A percentile compares a stretch with the other conserved stretches of the same genome.
Conservation (phyloP, 164 flowering plant genomes). For the Houttuynia cordata region DNA sequence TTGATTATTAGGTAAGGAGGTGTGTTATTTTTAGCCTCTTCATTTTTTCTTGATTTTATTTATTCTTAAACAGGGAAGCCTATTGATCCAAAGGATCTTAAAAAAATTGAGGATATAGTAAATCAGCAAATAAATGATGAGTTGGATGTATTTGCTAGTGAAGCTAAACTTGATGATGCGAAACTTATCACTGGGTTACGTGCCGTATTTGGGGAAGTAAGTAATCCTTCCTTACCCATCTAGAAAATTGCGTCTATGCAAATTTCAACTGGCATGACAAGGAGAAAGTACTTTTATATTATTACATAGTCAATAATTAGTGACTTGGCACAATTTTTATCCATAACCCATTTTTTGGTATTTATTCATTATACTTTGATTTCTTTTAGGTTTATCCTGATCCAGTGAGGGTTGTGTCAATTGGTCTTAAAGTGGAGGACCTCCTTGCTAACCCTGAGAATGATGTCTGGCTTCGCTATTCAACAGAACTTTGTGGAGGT, state of each 20-base stretch:
- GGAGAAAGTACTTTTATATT: no score
- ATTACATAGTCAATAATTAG: no score
- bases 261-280: neutral
- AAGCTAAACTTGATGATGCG: slow-evolving; percentile 71
- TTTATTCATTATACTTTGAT: neutral
- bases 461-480: slow-evolving; percentile 62
- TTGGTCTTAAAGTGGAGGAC: slow-evolving; percentile 83
- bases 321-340: no score
- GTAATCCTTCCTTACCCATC: slow-evolving; percentile 4
- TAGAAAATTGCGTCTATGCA: neutral
- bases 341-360: no score
- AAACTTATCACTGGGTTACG: slow-evolving; percentile 76
- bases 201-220: slow-evolving; percentile 99
- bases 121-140: slow-evolving; percentile 77
- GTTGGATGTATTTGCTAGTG: slow-evolving; percentile 64
- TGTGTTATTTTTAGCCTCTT: neutral
- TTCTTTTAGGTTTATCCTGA: slow-evolving; percentile 86
- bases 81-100: slow-evolving; percentile 55
- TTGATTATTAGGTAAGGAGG: neutral
- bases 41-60: neutral
- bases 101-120: slow-evolving; percentile 72
- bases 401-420: slow-evolving; percentile 91
- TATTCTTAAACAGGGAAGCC: slow-evolving; percentile 54
- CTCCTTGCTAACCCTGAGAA: slow-evolving; percentile 72
- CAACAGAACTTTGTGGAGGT: slow-evolving; percentile 98